Conservation (phyloP, 768 basidiomycete genomes). For the Lentinula raphanica region DNA sequence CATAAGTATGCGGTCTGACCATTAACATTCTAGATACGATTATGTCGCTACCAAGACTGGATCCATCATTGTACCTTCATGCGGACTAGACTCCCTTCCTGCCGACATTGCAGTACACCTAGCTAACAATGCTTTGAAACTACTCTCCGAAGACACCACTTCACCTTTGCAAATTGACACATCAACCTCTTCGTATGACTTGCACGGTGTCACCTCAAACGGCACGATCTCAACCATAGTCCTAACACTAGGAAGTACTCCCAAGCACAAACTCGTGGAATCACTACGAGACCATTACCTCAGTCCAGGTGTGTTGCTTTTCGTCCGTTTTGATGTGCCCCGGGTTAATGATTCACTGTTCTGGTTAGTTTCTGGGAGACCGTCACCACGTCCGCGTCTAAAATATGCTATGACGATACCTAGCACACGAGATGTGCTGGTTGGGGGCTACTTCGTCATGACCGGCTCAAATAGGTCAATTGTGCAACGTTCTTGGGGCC, state of each 20-base stretch:
- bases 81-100: constrained; percentile 75
- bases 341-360: neutral
- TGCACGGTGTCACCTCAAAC: constrained; percentile 52
- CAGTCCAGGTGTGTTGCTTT: constrained; percentile 33
- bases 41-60: constrained; percentile 64
- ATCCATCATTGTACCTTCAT: constrained; percentile 73
- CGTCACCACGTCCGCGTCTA: constrained; percentile 20
- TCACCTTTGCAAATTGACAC: constrained; percentile 36
- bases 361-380: constrained; percentile 17
- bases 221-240: constrained; percentile 53
- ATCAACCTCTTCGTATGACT: constrained; percentile 50
- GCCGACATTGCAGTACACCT: constrained; percentile 67
- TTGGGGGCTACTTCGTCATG: constrained; percentile 40
- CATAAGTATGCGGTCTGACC: constrained; percentile 13
- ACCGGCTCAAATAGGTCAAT: constrained; percentile 31
- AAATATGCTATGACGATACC: constrained; percentile 35
- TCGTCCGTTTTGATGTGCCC: neutral
- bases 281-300: constrained; percentile 28
- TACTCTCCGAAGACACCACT: constrained; percentile 18
- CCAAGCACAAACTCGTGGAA: constrained; percentile 27
- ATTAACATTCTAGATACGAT: constrained; percentile 47
- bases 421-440: constrained; percentile 22
- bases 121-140: constrained; percentile 64
- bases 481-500: constrained; percentile 43
- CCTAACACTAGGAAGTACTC: constrained; percentile 32